Base-by-base conservation (phyloP, 371 early-diverging fungal genomes). In the Mucor ambiguus region DNA sequence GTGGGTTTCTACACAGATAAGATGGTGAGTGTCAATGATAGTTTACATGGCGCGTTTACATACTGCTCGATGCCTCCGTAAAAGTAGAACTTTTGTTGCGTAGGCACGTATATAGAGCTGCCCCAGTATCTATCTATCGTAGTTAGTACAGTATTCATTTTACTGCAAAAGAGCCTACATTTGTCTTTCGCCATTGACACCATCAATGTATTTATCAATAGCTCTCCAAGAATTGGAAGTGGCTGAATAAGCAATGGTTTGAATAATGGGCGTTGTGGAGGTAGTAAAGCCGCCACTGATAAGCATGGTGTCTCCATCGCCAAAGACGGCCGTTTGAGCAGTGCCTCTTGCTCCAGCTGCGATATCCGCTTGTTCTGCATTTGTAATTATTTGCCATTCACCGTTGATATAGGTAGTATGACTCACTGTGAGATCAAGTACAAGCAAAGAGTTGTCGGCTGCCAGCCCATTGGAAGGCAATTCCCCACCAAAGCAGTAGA, bases 191-290 rank as follows among this genome's bases (percentile, higher is more conserved):
- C 49, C 49, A 26, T 49, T 49, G 20, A 2, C 26, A 5, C 26
- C 26, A 20, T 60, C 29, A 29, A 29, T 30, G 43, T 60, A 43
- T 41, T 12, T 55, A 55, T 66, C 66, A 1, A 65, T 28, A 12
- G 59, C 59, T 49, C 59, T 52, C 65, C 56, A 59, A 14, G 18
- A 32, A 38, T 35, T 48, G 1, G 22, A 20, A 14, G 8, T 58
- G 2, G 49, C 49, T 0, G 20, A 20, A 24, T 49, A 49, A 24
- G 26, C 26, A 26, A 49, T 49, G 8, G 49, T 29, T 7, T 54
- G 46, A 22, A 4, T 54, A 8, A 26, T 29, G 16, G 54, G 22
- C 14, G 54, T 26, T 54, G 9, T 11, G 11, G 29, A 26, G 0
- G 29, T 16, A 12, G 54, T 54, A 29, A 0, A 28, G 16, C 26